phyloP scores from a whole-genome alignment of 2,329 filamentous ascomycete genomes.

The Talaromyces sp. region DNA sequence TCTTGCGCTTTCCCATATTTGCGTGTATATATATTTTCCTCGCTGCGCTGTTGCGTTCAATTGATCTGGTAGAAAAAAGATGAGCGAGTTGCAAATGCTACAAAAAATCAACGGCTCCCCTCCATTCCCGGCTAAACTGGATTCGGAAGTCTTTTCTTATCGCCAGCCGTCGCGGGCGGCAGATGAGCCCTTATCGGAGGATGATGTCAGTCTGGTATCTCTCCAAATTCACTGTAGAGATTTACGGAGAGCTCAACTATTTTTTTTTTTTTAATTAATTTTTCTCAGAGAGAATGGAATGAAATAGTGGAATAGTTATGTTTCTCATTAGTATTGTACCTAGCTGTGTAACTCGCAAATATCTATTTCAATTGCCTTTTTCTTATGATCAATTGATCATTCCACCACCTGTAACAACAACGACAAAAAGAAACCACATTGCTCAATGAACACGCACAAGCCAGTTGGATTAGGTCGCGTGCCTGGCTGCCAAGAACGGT shows the following conservation, averaged over 20 bases:
- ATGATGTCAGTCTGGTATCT: not conserved
- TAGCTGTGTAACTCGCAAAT: no score
- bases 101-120: not conserved
- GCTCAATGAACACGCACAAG: not conserved
- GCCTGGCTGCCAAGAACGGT: not conserved
- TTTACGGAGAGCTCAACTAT: no score
- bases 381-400: no score
- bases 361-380: no score
- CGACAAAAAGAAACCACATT: not conserved
- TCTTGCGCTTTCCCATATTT: conserved; percentile 49
- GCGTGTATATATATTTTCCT: not conserved
- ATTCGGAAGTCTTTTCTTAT: conserved; percentile 11
- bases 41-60: not conserved
- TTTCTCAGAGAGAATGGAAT: no score
- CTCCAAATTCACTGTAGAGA: no score
- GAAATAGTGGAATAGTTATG: no score
- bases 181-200: not conserved
- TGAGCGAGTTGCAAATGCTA: not conserved
- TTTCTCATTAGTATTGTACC: no score
- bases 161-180: conserved; percentile 7
- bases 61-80: not conserved
- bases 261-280: no score
- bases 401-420: no score
- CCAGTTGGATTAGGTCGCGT: not conserved
- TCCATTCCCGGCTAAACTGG: conserved; percentile 4